Evolutionary conservation across 768 basidiomycete species (phyloP).

Genomic region (Butyriboletus loyo): DNA sequence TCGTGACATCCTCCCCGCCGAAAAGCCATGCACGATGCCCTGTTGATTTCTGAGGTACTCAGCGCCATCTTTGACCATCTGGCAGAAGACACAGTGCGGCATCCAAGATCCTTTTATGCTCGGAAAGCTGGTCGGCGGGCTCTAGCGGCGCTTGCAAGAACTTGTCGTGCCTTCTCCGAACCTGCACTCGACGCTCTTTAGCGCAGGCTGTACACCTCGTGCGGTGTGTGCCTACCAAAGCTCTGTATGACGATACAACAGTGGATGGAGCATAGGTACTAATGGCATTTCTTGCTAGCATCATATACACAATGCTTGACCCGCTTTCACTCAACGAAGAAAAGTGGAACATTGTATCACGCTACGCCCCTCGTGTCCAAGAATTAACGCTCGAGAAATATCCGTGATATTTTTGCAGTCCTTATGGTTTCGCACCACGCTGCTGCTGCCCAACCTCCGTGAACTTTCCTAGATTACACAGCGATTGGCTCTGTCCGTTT

Average conservation of each 20-base stretch:
- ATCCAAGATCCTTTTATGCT: background rate
- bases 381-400: background rate
- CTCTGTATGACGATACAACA: background rate
- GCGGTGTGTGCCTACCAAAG: slow-evolving; percentile 1
- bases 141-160: slow-evolving; percentile 11
- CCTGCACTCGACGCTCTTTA: slow-evolving; percentile 16
- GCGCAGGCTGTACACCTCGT: slow-evolving; percentile 6
- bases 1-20: background rate
- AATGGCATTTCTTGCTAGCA: background rate
- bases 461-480: background rate
- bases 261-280: background rate
- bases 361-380: slow-evolving; percentile 6
- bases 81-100: background rate
- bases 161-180: slow-evolving; percentile 12
- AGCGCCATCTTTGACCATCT: background rate
- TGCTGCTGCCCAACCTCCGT: slow-evolving; percentile 11
- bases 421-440: background rate
- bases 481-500: background rate
- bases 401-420: slow-evolving; percentile 3
- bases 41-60: slow-evolving; percentile 5
- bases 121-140: background rate
- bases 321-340: slow-evolving; percentile 1
- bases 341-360: slow-evolving; percentile 1
- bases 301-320: background rate
- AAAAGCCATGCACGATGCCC: background rate